Percentiles rank a stretch among this genome's conserved stretches.
Evolutionary conservation across 176 grass and related monocot species (phyloP).

Genomic region (Raddia guianensis): DNA sequence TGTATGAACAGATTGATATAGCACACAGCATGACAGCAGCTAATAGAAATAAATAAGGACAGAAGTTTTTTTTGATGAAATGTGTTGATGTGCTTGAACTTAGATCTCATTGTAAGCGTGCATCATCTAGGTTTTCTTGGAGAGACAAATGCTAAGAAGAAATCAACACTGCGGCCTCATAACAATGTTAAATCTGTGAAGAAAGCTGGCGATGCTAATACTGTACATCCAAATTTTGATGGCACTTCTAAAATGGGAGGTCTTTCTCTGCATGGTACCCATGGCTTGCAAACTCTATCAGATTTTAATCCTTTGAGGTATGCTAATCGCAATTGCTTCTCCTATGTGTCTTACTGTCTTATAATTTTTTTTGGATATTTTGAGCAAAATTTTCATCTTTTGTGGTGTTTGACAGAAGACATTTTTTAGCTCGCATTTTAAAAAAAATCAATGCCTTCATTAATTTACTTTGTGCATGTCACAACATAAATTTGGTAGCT

Average conservation of each 20-base stretch:
- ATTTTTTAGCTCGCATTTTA: slow-evolving; percentile 7
- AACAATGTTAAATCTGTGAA: slow-evolving; percentile 23
- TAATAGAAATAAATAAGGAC: background rate
- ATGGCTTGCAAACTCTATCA: background rate
- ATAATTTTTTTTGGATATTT: slow-evolving; percentile 34
- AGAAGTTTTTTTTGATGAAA: slow-evolving; percentile 21
- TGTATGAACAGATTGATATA: slow-evolving; percentile 29
- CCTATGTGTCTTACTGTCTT: background rate
- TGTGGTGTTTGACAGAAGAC: slow-evolving; percentile 15
- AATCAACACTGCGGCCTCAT: slow-evolving; percentile 23
- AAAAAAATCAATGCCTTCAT: background rate
- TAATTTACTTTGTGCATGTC: slow-evolving; percentile 33
- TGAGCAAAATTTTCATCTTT: background rate
- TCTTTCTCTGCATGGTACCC: slow-evolving; percentile 23
- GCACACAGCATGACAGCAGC: background rate
- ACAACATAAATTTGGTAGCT: slow-evolving; percentile 47
- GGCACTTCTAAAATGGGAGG: slow-evolving; percentile 8
- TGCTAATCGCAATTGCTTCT: slow-evolving; percentile 8
- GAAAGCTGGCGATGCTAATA: slow-evolving; percentile 20
- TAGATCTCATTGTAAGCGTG: slow-evolving; percentile 34
- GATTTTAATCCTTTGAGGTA: slow-evolving; percentile 49
- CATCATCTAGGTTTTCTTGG: slow-evolving; percentile 43
- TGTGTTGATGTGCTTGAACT: slow-evolving; percentile 23
- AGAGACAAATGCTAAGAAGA: slow-evolving; percentile 45
- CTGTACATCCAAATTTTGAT: slow-evolving; percentile 21